A percentile compares a stretch with the other conserved stretches of the same genome.
phyloP scores from a whole-genome alignment of 176 grass and related monocot species.

The Oryza punctata region DNA sequence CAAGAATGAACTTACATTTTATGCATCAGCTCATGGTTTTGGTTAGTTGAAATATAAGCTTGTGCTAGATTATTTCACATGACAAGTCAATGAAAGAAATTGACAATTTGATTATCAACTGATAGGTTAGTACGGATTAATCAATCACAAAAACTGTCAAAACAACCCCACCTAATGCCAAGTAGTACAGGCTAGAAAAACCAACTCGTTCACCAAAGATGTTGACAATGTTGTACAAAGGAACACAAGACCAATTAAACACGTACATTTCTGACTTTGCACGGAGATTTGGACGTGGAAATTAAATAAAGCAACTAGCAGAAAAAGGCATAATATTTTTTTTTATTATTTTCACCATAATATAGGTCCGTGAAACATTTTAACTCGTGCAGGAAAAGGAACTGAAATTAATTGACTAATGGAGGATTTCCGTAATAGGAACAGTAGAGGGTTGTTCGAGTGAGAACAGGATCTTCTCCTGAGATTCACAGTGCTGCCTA shows the following conservation, averaged over 20 bases:
- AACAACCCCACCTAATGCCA: constrained; percentile 42
- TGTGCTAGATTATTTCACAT: neutral
- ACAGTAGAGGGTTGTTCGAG: neutral
- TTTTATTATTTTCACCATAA: neutral
- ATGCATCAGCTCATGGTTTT: neutral
- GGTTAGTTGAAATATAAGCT: neutral
- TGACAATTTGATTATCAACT: neutral
- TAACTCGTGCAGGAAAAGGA: neutral
- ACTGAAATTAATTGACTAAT: neutral
- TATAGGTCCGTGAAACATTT: neutral
- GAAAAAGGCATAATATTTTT: neutral
- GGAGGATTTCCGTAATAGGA: neutral
- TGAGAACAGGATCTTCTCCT: neutral
- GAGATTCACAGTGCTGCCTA: neutral
- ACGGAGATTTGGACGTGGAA: neutral
- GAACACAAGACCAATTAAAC: neutral
- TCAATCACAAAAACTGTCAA: constrained; percentile 11
- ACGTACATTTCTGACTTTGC: constrained; percentile 33
- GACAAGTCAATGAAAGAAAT: neutral
- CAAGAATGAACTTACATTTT: too few species aligned
- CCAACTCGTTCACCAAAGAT: constrained; percentile 27
- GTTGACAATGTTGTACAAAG: constrained; percentile 29
- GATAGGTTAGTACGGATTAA: neutral
- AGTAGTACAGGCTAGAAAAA: neutral
- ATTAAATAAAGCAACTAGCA: neutral